These are phyloP conservation scores for Pseudonitzschia multiseries DNA, from an alignment of 108 stramenopile species.

Conservation along the genomic window DNA sequence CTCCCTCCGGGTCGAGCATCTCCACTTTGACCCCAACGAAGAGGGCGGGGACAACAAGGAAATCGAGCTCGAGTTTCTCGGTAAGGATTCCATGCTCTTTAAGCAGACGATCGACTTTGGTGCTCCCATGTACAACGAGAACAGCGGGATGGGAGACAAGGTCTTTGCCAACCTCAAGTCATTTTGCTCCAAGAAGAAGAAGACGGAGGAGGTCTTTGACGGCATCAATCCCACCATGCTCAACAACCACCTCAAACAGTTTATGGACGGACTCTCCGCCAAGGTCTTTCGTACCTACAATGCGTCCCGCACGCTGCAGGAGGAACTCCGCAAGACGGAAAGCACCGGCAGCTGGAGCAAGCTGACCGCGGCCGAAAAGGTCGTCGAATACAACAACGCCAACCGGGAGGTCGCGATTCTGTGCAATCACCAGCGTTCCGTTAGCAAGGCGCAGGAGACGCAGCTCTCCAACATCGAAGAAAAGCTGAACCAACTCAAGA, in stretches of 20 bases:
- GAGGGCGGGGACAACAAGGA: slow-evolving; percentile 81
- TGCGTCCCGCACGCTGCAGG: slow-evolving; percentile 96
- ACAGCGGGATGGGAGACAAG: slow-evolving; percentile 86
- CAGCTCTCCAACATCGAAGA: slow-evolving; percentile 73
- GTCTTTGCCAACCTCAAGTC: slow-evolving; percentile 90
- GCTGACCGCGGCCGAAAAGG: slow-evolving; percentile 89
- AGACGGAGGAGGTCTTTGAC: slow-evolving; percentile 93
- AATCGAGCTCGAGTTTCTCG: slow-evolving; percentile 99
- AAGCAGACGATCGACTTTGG: slow-evolving; percentile 99
- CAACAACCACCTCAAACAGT: slow-evolving; percentile 90
- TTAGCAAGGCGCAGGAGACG: slow-evolving; percentile 93
- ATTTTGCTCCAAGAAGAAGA: slow-evolving; percentile 92
- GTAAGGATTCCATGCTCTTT: slow-evolving; percentile 99
- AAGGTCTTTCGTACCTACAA: slow-evolving; percentile 99
- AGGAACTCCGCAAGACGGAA: slow-evolving; percentile 89
- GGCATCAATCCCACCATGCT: slow-evolving; percentile 88
- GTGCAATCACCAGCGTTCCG: slow-evolving; percentile 99
- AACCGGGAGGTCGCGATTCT: slow-evolving; percentile 99
- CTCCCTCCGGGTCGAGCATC: slow-evolving; percentile 96
- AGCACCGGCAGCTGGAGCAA: slow-evolving; percentile 52
- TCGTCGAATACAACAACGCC: slow-evolving; percentile 97
- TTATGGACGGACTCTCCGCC: slow-evolving; percentile 99
- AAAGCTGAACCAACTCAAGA: slow-evolving; percentile 81
- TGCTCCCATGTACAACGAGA: slow-evolving; percentile 76
- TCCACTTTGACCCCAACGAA: slow-evolving; percentile 91